Percentiles rank a stretch among this genome's conserved stretches.
Evolutionary conservation across 1,284 basidiomycete species (phyloP).

Genomic region (Apiotrichum domesticum): DNA sequence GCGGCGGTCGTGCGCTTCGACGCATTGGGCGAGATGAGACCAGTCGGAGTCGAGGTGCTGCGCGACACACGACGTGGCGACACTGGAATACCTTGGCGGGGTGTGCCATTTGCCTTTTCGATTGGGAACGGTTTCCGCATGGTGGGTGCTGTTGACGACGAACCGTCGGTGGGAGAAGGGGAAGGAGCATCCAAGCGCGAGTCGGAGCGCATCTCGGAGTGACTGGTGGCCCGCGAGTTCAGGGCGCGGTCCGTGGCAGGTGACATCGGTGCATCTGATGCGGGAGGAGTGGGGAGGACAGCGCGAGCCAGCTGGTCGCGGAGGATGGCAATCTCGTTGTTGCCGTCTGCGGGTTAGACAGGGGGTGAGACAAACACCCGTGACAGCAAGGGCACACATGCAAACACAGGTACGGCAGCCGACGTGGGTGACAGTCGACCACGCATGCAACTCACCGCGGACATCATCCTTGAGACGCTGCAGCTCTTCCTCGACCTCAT

Average conservation of each 20-base stretch:
- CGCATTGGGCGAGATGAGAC: constrained; percentile 19
- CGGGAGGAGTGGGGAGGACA: constrained; percentile 32
- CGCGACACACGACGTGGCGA: constrained; percentile 7
- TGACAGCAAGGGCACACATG: no score
- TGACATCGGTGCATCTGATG: constrained; percentile 34
- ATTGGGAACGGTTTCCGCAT: neutral
- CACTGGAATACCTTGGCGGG: neutral
- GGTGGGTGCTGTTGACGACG: neutral
- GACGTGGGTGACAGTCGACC: no score
- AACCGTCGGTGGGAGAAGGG: neutral
- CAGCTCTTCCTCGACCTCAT: constrained; percentile 80
- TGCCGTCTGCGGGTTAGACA: constrained; percentile 49
- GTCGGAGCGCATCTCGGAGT: neutral
- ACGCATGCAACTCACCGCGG: constrained; percentile 57
- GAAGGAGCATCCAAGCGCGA: constrained; percentile 6
- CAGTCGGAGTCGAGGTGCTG: constrained; percentile 15
- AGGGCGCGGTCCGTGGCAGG: constrained; percentile 22
- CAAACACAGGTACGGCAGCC: no score
- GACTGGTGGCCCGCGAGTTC: constrained; percentile 16
- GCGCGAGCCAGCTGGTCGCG: constrained; percentile 56
- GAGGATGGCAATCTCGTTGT: constrained; percentile 74
- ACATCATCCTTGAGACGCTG: constrained; percentile 91
- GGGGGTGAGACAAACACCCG: no score
- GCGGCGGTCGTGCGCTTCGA: neutral
- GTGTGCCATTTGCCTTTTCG: neutral